Conservation (phyloP, 176 grass and related monocot genomes). For the Elaeis guineensis region DNA sequence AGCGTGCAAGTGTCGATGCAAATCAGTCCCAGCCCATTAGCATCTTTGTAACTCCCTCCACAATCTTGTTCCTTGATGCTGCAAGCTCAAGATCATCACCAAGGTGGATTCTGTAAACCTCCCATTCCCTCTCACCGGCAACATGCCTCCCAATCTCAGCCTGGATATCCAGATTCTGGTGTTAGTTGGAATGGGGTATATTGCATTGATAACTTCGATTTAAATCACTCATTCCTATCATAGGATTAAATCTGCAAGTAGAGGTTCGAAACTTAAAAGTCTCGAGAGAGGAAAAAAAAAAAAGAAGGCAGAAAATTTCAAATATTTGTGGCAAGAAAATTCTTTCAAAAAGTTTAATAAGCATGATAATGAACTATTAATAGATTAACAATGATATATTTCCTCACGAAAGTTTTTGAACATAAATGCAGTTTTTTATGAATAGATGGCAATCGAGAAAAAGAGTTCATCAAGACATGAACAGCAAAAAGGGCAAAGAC, state of each 20-base stretch:
- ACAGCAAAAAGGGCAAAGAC: neutral
- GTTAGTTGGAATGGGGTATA: neutral
- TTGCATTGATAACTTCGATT: neutral
- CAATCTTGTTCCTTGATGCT: conserved; percentile 15
- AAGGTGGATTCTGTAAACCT: conserved; percentile 10
- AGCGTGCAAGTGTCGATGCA: neutral
- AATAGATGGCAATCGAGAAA: neutral
- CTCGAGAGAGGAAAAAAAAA: too few species aligned
- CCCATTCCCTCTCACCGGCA: conserved; percentile 14
- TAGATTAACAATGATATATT: too few species aligned
- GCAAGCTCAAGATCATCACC: conserved; percentile 7
- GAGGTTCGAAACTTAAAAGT: too few species aligned
- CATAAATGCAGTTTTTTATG: too few species aligned
- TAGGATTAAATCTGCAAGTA: too few species aligned
- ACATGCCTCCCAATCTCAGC: conserved; percentile 22
- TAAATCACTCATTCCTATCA: neutral
- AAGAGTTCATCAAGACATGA: neutral
- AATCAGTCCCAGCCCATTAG: conserved; percentile 16
- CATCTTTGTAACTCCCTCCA: conserved; percentile 8
- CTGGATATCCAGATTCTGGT: neutral
- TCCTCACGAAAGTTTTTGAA: neutral
- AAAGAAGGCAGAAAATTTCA: too few species aligned
- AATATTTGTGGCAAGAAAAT: too few species aligned
- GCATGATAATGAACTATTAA: too few species aligned
- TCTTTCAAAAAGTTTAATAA: too few species aligned